These are phyloP conservation scores for Fusarium compactum DNA, from an alignment of 2,329 filamentous ascomycete genomes.

Conservation along the genomic window DNA sequence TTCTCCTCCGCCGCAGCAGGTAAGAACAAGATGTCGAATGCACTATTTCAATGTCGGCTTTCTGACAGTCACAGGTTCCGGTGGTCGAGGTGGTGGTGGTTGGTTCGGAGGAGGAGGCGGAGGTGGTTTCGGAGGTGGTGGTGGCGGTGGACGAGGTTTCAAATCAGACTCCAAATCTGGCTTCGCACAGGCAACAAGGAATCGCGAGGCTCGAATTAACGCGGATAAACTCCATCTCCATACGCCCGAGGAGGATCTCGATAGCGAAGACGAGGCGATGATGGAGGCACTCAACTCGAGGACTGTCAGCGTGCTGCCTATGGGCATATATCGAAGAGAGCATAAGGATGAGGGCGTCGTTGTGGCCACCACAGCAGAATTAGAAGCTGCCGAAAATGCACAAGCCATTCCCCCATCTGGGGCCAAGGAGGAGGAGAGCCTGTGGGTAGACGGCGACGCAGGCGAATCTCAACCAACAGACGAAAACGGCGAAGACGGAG, in stretches of 20 bases:
- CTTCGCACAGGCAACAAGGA: constrained; percentile 53
- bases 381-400: constrained; percentile 65
- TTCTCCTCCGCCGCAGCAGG: constrained; percentile 52
- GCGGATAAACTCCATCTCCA: constrained; percentile 65
- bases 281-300: constrained; percentile 51
- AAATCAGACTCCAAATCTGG: constrained; percentile 55
- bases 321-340: constrained; percentile 67
- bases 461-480: constrained; percentile 43
- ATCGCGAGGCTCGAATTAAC: constrained; percentile 64
- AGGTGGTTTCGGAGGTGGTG: constrained; percentile 48
- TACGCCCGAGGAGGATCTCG: constrained; percentile 58
- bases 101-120: constrained; percentile 47
- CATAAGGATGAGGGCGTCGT: constrained; percentile 66
- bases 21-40: constrained; percentile 28
- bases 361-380: constrained; percentile 68
- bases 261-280: constrained; percentile 60
- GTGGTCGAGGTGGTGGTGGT: constrained; percentile 43
- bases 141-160: constrained; percentile 43
- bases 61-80: constrained; percentile 29
- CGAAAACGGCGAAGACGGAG: constrained; percentile 53
- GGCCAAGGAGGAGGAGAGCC: constrained; percentile 58
- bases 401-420: constrained; percentile 39
- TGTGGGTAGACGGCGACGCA: constrained; percentile 58
- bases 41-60: not conserved
- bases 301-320: constrained; percentile 59